Evolutionary conservation across 2,329 filamentous ascomycete species (phyloP).

Genomic region (Colletotrichum filicis): DNA sequence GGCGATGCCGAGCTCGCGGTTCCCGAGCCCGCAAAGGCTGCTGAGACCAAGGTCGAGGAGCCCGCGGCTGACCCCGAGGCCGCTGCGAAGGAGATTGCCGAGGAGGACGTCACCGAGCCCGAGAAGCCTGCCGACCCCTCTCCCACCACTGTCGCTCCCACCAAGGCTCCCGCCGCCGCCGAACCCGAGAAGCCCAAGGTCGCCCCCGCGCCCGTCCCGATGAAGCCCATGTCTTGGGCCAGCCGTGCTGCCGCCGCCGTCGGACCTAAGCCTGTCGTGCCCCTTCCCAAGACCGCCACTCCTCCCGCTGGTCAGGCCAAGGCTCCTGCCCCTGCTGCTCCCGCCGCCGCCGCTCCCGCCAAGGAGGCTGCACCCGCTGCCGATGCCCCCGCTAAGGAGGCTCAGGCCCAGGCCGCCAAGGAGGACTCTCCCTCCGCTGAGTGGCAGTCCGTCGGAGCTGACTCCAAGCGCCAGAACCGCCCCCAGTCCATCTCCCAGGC

Average conservation of each 20-base stretch:
- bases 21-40: slow-evolving; percentile 49
- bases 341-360: slow-evolving; percentile 57
- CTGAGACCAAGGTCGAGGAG: slow-evolving; percentile 38
- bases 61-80: slow-evolving; percentile 58
- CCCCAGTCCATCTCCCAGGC: slow-evolving; percentile 72
- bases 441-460: slow-evolving; percentile 90
- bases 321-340: slow-evolving; percentile 59
- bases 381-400: slow-evolving; percentile 46
- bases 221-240: slow-evolving; percentile 81
- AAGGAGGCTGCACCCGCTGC: slow-evolving; percentile 51
- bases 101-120: slow-evolving; percentile 65
- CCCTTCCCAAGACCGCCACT: slow-evolving; percentile 67
- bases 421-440: slow-evolving; percentile 66
- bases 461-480: slow-evolving; percentile 86
- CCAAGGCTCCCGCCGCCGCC: slow-evolving; percentile 53
- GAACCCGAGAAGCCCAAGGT: slow-evolving; percentile 51
- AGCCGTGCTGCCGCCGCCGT: slow-evolving; percentile 71
- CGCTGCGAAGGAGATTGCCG: slow-evolving; percentile 62
- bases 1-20: slow-evolving; percentile 46
- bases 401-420: slow-evolving; percentile 57
- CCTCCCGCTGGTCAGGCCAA: slow-evolving; percentile 64
- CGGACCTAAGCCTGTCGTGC: slow-evolving; percentile 61
- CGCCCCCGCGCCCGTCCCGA: slow-evolving; percentile 62
- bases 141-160: slow-evolving; percentile 62
- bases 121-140: slow-evolving; percentile 76